Evolutionary conservation across 176 grass and related monocot species (phyloP), one percentile per base, ranked within the genome.

Genomic region (Microstegium vimineum): DNA sequence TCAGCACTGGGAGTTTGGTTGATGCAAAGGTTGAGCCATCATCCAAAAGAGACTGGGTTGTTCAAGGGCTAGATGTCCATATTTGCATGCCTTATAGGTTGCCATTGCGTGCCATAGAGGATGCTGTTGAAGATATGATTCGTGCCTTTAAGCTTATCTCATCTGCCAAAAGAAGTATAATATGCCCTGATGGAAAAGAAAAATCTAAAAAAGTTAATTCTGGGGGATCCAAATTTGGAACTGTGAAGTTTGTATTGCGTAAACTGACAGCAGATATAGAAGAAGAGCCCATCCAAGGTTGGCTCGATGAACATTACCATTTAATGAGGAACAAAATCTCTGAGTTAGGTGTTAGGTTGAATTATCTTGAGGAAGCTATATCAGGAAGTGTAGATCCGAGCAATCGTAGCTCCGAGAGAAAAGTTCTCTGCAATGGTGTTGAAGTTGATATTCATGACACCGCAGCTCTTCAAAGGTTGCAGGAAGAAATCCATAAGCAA

Each of bases 231-330:
- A 95, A 88, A 78, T 87, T 91, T 90, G 89, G 96, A 85, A 95
- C 93, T 67, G 93, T 99, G 15, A 84, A 88, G 84, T 99, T 99
- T 90, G 82, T 95, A 27, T 87, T 99, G 42, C 96, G 89, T 57
- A 95, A 89, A 87, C 73, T 99, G 54, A 91, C 85, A 17, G 93
- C 91, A 71, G 91, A 95, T 93, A 94, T 99, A 79, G 96, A 99
- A 73, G 96, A 99, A 86, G 96, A 99, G 61, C 96, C 96, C 22
- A 88, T 99, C 73, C 96, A 99, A 71, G 96, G 96, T 38, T 99
- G 96, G 96, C 87, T 95, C 30, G 96, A 99, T 81, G 96, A 99
- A 72, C 96, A 99, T 85, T 99, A 99, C 87, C 87, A 91, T 87
- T 81, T 99, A 78, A 93, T 99, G 89, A 93, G 79, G 86, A 95